phyloP scores from a whole-genome alignment of 2,329 filamentous ascomycete species.

The Phoma sp. region DNA sequence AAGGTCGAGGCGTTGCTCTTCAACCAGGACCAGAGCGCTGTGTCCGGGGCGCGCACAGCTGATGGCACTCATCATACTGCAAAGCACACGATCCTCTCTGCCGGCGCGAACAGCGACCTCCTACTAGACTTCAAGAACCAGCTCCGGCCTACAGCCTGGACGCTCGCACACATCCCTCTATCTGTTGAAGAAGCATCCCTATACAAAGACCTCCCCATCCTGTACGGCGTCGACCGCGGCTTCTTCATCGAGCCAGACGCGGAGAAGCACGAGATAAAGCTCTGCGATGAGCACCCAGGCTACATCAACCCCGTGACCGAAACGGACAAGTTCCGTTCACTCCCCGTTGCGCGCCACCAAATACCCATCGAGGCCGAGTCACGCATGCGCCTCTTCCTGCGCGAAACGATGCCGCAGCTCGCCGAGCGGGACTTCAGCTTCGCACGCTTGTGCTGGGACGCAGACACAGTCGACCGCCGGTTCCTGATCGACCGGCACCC shows the following conservation, averaged over 20 bases:
- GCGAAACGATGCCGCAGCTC: constrained; percentile 61
- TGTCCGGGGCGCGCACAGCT: constrained; percentile 53
- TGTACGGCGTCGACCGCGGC: constrained; percentile 57
- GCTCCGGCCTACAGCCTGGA: constrained; percentile 62
- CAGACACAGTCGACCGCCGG: constrained; percentile 61
- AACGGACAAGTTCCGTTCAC: constrained; percentile 42
- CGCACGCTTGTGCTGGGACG: constrained; percentile 63
- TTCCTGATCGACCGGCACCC: constrained; percentile 62
- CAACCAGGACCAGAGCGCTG: constrained; percentile 31
- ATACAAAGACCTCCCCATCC: constrained; percentile 58
- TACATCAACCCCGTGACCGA: constrained; percentile 57
- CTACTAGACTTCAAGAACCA: constrained; percentile 60
- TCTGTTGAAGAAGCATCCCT: constrained; percentile 52
- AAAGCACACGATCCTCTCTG: constrained; percentile 56
- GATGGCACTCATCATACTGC: constrained; percentile 53
- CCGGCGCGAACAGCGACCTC: constrained; percentile 56
- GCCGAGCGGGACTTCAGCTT: constrained; percentile 57
- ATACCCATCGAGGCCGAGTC: constrained; percentile 57
- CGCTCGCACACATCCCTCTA: constrained; percentile 59
- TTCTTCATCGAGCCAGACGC: constrained; percentile 59
- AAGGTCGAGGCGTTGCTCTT: constrained; percentile 50
- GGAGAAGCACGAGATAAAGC: constrained; percentile 55
- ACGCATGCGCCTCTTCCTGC: constrained; percentile 56
- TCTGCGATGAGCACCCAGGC: constrained; percentile 64
- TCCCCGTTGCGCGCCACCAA: constrained; percentile 53